phyloP scores from a whole-genome alignment of 306 rosid species.

The Prunus fruticosa region DNA sequence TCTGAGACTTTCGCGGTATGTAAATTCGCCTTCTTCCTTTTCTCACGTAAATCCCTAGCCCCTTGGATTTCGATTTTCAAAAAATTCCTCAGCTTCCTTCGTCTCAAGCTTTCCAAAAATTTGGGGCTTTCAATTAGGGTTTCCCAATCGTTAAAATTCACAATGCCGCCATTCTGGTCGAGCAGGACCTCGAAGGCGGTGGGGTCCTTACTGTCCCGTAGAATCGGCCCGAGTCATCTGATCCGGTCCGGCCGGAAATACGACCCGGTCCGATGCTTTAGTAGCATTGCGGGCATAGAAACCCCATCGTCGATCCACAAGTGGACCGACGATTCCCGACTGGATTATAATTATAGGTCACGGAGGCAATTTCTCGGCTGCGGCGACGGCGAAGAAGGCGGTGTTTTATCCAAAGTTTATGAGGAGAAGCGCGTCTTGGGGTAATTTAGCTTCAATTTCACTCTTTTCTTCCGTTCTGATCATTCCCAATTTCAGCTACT shows the following conservation, averaged over 20 bases:
- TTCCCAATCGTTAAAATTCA: slow-evolving; percentile 3
- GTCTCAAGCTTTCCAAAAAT: neutral
- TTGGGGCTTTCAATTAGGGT: slow-evolving; percentile 13
- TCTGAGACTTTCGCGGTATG: neutral
- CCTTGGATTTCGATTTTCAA: neutral
- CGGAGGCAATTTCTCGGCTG: slow-evolving; percentile 73
- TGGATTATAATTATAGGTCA: slow-evolving; percentile 5
- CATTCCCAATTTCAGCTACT: neutral
- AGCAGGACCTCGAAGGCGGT: slow-evolving; percentile 46
- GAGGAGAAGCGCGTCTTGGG: slow-evolving; percentile 88
- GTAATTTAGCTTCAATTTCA: slow-evolving; percentile 32
- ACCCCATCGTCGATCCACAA: slow-evolving; percentile 25
- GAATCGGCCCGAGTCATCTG: slow-evolving; percentile 34
- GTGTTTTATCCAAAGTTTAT: slow-evolving; percentile 62
- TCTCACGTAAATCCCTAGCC: neutral
- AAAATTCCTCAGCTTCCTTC: neutral
- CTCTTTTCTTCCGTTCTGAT: neutral
- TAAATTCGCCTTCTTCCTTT: neutral
- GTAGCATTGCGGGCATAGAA: slow-evolving; percentile 31
- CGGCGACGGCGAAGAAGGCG: slow-evolving; percentile 83
- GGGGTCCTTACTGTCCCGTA: slow-evolving; percentile 44
- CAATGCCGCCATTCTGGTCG: slow-evolving; percentile 72
- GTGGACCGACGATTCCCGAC: slow-evolving; percentile 22
- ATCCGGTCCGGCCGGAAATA: slow-evolving; percentile 31
- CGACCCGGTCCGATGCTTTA: slow-evolving; percentile 35